These are phyloP conservation scores for Kodamaea kakaduensis DNA, from an alignment of 805 yeast genomes.

Conservation along the genomic window DNA sequence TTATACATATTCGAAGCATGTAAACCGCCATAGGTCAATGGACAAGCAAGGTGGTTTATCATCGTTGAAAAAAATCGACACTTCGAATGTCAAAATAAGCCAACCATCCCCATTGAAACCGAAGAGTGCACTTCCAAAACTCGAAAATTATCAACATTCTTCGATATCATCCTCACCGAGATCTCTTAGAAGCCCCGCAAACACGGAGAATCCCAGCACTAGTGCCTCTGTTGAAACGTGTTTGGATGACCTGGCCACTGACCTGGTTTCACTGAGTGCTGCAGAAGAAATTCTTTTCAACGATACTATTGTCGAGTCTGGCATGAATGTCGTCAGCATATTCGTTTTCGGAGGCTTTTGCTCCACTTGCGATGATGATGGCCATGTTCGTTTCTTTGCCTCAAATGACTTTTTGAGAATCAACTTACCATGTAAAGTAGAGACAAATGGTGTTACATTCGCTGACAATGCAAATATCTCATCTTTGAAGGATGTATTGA, in stretches of 20 bases:
- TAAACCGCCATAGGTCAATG: conserved; percentile 15
- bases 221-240: neutral
- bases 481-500: conserved; percentile 7
- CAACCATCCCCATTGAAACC: conserved; percentile 1
- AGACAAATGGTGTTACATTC: conserved; percentile 12
- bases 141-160: neutral
- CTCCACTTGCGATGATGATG: conserved; percentile 12
- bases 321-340: conserved; percentile 19
- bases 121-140: neutral
- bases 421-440: conserved; percentile 27
- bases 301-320: conserved; percentile 10
- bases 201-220: neutral
- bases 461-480: conserved; percentile 21
- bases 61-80: too few relatives aligned
- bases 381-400: conserved; percentile 23
- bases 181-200: neutral
- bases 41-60: too few relatives aligned
- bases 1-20: conserved; percentile 31
- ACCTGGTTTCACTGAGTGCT: neutral
- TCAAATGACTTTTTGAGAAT: conserved; percentile 33
- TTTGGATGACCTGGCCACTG: neutral
- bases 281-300: conserved; percentile 7
- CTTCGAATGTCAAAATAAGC: too few relatives aligned
- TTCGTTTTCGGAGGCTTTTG: conserved; percentile 41
- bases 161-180: neutral